These are phyloP conservation scores for Raphanus raphanistrum DNA, from an alignment of 345 rosid genomes.

Conservation along the genomic window DNA sequence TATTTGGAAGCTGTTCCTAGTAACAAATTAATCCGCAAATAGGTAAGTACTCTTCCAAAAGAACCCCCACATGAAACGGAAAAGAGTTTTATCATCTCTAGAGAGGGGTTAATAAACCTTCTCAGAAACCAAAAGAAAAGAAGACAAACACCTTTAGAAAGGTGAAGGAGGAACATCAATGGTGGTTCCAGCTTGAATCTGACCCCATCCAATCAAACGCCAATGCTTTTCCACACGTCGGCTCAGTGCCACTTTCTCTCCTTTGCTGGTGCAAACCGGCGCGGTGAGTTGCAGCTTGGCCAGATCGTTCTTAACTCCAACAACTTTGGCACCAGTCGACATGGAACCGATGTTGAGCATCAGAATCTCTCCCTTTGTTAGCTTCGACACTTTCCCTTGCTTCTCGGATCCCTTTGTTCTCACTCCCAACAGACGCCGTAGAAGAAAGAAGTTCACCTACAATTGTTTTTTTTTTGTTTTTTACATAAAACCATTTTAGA, in stretches of 20 bases:
- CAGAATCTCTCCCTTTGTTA: constrained; percentile 83
- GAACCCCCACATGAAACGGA: neutral
- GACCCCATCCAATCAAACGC: neutral
- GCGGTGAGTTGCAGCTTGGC: neutral
- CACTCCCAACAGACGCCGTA: constrained; percentile 83
- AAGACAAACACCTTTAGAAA: constrained; percentile 33
- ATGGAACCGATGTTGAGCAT: constrained; percentile 95
- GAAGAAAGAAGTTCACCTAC: constrained; percentile 90
- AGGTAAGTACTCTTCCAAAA: neutral
- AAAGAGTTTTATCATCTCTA: neutral
- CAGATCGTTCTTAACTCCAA: neutral
- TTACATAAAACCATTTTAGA: neutral
- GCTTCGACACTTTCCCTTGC: constrained; percentile 90
- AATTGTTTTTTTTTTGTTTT: neutral
- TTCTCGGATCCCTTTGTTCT: constrained; percentile 91
- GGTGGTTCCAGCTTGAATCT: constrained; percentile 71
- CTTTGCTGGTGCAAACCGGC: neutral
- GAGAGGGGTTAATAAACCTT: neutral
- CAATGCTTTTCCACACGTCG: constrained; percentile 22
- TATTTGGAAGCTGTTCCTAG: neutral
- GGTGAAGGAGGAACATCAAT: constrained; percentile 73
- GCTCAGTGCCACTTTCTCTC: constrained; percentile 47
- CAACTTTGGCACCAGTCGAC: constrained; percentile 94
- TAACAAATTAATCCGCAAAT: neutral
- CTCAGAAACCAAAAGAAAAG: neutral